Conservation (phyloP, 306 rosid genomes). For the Adenanthera pavonina region DNA sequence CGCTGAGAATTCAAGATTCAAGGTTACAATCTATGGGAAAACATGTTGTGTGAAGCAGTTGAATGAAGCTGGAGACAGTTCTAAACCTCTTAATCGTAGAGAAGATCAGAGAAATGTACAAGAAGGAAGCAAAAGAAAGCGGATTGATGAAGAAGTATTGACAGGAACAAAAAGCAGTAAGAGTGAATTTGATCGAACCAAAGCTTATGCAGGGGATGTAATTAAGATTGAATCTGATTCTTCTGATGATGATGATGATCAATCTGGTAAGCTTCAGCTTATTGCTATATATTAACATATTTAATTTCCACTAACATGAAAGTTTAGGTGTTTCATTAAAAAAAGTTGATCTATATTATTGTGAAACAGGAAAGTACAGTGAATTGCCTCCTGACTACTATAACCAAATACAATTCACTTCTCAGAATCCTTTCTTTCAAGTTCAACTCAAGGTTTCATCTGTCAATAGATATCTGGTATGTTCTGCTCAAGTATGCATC, state of each 20-base stretch:
- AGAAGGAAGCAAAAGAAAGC: not conserved
- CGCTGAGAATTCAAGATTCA: too few relatives aligned
- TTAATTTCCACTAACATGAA: too few relatives aligned
- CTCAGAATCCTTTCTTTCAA: not conserved
- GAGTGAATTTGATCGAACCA: not conserved
- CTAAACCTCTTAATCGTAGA: too few relatives aligned
- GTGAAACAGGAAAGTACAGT: too few relatives aligned
- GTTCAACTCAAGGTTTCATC: not conserved
- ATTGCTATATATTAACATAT: too few relatives aligned
- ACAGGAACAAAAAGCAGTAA: not conserved
- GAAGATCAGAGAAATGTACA: not conserved
- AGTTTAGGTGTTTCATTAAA: too few relatives aligned
- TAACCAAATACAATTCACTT: not conserved
- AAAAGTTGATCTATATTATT: too few relatives aligned
- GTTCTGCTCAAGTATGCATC: not conserved
- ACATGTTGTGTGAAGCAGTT: not conserved
- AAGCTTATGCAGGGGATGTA: too few relatives aligned
- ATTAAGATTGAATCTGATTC: not conserved
- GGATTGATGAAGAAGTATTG: not conserved
- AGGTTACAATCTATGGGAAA: not conserved
- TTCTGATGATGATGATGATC: not conserved
- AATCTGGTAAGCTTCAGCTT: conserved; percentile 13
- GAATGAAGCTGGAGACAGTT: not conserved
- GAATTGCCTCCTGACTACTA: not conserved
- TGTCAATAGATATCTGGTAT: not conserved